Evolutionary conservation across 805 yeast species (phyloP), one percentile per base, ranked within the genome.

Genomic region (Teunomyces kruisii): DNA sequence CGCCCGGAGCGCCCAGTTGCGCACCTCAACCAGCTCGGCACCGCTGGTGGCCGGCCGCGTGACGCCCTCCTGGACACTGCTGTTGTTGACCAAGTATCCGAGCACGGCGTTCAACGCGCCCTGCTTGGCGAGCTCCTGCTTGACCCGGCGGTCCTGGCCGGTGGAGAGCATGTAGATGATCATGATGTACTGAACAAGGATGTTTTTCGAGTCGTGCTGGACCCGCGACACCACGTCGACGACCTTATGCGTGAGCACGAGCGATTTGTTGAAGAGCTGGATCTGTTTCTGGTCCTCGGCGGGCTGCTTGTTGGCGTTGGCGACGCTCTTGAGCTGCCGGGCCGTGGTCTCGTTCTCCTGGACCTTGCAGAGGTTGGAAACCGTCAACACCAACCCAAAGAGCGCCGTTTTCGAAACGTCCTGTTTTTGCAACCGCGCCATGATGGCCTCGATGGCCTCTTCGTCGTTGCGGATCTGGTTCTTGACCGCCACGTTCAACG

Each of bases 51-150:
- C 44, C 5, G 68, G 68, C 28, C 57, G 45, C 1, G 63, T 56
- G 19, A 47, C 48, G 1, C 53, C 53, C 12, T 47, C 32, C 42
- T 29, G 39, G 13, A 67, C 54, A 1, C 47, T 45, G 49, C 67
- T 65, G 36, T 47, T 49, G 37, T 51, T 56, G 13, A 72, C 55
- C 27, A 80, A 58, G 40, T 64, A 78, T 8, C 68, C 65, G 9
- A 79, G 42, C 1, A 72, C 30, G 1, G 73, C 49, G 35, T 61
- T 68, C 32, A 77, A 47, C 0, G 72, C 75, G 0, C 81, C 82
- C 51, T 77, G 79, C 39, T 70, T 64, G 8, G 74, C 74, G 4
- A 77, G 50, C n/a, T 64, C 72, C 9, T 62, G 57, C 19, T 73
- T 62, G 1, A 56, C 53, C 0, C 30, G 32, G 24, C 56, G 56